These are phyloP conservation scores for Saccharomycopsis schoenii DNA, from an alignment of 805 yeast genomes.

Conservation along the genomic window DNA sequence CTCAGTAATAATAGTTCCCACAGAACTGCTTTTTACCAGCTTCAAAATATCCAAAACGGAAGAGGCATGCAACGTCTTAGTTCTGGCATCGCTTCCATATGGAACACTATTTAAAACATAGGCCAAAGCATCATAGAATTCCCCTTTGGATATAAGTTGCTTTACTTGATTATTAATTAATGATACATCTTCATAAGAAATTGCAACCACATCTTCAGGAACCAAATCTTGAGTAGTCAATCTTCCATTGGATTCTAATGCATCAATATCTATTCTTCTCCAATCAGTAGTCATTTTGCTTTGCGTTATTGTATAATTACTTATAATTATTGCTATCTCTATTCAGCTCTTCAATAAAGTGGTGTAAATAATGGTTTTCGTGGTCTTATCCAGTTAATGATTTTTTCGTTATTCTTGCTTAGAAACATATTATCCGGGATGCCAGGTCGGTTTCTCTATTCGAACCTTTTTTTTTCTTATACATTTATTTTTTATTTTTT, in stretches of 20 bases:
- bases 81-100: constrained; percentile 58
- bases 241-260: constrained; percentile 73
- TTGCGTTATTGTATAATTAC: background rate
- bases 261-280: constrained; percentile 94
- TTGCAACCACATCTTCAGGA: constrained; percentile 43
- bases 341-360: background rate
- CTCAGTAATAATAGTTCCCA: constrained; percentile 46
- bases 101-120: constrained; percentile 67
- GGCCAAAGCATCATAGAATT: constrained; percentile 55
- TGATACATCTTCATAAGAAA: constrained; percentile 44
- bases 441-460: background rate
- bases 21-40: constrained; percentile 58
- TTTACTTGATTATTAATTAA: constrained; percentile 49
- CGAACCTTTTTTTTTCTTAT: background rate
- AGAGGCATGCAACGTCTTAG: constrained; percentile 38
- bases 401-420: background rate
- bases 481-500: too few relatives aligned
- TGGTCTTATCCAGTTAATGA: background rate
- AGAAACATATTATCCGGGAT: background rate
- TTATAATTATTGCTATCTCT: too few relatives aligned
- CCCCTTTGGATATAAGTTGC: constrained; percentile 58
- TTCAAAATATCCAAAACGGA: constrained; percentile 64
- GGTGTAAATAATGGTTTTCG: background rate
- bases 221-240: constrained; percentile 54
- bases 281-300: constrained; percentile 36